Evolutionary conservation across 805 yeast species (phyloP).

Genomic region (Helenozyma rhizophorensis): DNA sequence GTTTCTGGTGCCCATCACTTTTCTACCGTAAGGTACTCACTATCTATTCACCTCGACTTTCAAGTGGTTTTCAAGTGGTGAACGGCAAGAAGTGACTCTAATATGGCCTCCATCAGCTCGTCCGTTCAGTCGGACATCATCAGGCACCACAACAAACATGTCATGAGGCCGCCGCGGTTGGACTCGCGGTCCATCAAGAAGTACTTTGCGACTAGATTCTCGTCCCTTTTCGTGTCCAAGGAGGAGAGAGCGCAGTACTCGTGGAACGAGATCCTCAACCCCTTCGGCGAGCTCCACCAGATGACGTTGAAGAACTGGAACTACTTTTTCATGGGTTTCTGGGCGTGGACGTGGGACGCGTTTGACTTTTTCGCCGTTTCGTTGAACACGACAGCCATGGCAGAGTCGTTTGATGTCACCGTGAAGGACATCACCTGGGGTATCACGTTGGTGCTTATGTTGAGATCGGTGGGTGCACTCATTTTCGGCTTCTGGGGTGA

Average conservation of each 20-base stretch:
- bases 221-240: conserved; percentile 46
- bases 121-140: conserved; percentile 11
- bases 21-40: too few relatives aligned
- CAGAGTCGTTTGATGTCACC: conserved; percentile 38
- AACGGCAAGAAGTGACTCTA: too few relatives aligned
- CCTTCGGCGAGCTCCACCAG: conserved; percentile 31
- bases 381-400: conserved; percentile 45
- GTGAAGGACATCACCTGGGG: conserved; percentile 65
- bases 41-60: too few relatives aligned
- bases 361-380: conserved; percentile 60
- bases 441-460: conserved; percentile 63
- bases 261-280: conserved; percentile 49
- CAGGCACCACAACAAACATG: conserved; percentile 14
- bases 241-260: conserved; percentile 33
- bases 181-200: conserved; percentile 23
- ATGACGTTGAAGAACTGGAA: conserved; percentile 41
- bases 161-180: conserved; percentile 25
- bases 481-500: conserved; percentile 60
- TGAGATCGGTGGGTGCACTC: conserved; percentile 62
- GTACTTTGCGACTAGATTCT: conserved; percentile 44
- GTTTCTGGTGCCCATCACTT: too few relatives aligned
- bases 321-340: conserved; percentile 48
- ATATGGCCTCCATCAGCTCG: conserved; percentile 10
- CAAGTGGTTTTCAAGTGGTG: too few relatives aligned
- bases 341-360: conserved; percentile 65